Evolutionary conservation across 177 flowering plant genomes (phyloP), one percentile per base, ranked within the genome.

Genomic region (Telopea speciosissima): DNA sequence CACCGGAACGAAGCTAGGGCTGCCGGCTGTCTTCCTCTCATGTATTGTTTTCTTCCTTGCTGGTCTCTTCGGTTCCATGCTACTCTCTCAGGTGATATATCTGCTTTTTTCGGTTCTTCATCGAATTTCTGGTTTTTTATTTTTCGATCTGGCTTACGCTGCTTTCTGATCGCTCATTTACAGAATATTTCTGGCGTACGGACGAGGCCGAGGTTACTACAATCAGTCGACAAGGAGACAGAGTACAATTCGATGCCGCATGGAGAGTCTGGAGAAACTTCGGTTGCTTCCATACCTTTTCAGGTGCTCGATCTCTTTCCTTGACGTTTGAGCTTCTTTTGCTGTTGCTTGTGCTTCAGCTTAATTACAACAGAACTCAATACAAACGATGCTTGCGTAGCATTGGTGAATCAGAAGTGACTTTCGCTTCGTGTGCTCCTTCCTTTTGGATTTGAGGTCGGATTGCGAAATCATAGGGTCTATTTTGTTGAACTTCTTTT

Each of bases 201-300:
- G 62, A 73, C 81, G 69, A 76, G 74, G 65, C 21, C 79, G 66
- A 80, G 86, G 72, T 1, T 77, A 68, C 71, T 82, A 3, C 81
- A 80, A 63, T 75, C 83, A 66, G 70, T 25, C 8, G 61, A n/a
- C 5, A 70, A 68, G 0, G 74, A 26, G 62, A 24, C 11, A 21
- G 76, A 77, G 22, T 52, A 69, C 45, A 72, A 75, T 44, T 44
- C 78, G 25, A 61, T 85, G 86, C 76, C 84, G 13, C 63, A 71
- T 59, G 98, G 98, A 36, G 80, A 85, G 23, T 74, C 89, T 16
- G 98, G 98, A n/a, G 93, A 91, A 40, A 76, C 74, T 54, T 82
- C 80, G 21, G 24, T 86, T 42, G n/a, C 76, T 22, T 62, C 80
- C 5, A 86, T 91, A 59, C 92, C 93, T 2, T 89, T 85, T 73